Evolutionary conservation across 139 green algal species (phyloP), one percentile per base, ranked within the genome.

Genomic region (Chlorella vulgaris): DNA sequence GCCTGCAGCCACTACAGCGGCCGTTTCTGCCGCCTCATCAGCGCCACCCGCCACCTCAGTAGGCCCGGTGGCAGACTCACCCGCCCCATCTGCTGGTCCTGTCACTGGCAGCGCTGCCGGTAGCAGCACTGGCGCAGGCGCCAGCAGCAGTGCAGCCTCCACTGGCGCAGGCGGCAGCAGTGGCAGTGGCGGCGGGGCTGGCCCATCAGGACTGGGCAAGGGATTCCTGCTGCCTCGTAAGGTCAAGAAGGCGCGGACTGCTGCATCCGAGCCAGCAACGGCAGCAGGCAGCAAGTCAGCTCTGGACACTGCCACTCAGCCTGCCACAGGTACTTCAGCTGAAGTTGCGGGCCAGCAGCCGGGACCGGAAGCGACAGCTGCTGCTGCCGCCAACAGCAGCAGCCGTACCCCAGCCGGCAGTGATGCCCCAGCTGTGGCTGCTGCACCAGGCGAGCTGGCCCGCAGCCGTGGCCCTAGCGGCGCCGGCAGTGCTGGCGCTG

Each of bases 201-300:
- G 50, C 0, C 71, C 71, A 13, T 7, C 71, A 35, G 71, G 71
- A 8, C 71, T 78, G 0, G 71, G 71, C 35, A 61, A 33, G 35
- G 71, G 71, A 47, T 71, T 71, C 65, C 51, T 78, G 33, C 50
- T 78, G 22, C 71, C 71, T 8, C 71, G 71, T 50, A 67, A 67
- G 51, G 50, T 47, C 51, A 47, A 78, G 66, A 50, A 78, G 60
- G 71, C 42, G n/a, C n/a, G n/a, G n/a, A n/a, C n/a, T n/a, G 18
- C 26, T 15, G 33, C 43, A 67, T 6, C 24, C n/a, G 15, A n/a
- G 8, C 8, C 22, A 2, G 5, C 47, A 31, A 36, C 78, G 0
- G 50, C 77, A 43, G 63, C 63, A 7, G 50, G 33, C 0, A 22
- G 33, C n/a, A n/a, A n/a, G n/a, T n/a, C n/a, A n/a, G n/a, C n/a